Conservation (phyloP, 208 protist species). For the Trypanosomatidae sp. region DNA sequence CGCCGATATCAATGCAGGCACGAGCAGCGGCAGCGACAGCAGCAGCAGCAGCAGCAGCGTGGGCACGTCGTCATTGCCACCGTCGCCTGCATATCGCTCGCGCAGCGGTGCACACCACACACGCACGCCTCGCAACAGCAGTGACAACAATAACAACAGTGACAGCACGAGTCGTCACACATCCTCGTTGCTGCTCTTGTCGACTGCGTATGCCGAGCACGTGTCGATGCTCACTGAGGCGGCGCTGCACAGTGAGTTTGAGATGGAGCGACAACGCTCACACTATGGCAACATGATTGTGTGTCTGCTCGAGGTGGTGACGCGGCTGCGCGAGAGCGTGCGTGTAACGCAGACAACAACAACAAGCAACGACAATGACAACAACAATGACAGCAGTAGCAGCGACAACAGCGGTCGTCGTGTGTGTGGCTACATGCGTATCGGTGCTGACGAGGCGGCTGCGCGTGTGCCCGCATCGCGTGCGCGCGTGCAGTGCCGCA, state of each 20-base stretch:
- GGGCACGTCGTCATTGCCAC: too few relatives aligned
- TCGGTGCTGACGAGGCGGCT: neutral
- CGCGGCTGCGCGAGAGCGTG: neutral
- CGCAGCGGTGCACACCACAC: too few relatives aligned
- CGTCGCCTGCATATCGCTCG: too few relatives aligned
- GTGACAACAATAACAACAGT: neutral
- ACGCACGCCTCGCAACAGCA: too few relatives aligned
- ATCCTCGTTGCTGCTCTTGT: constrained; percentile 10
- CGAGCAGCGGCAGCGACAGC: constrained; percentile 7
- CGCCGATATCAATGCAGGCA: constrained; percentile 10
- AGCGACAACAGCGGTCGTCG: constrained; percentile 1
- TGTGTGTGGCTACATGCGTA: constrained; percentile 7
- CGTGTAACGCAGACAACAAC: too few relatives aligned
- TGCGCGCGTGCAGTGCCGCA: constrained; percentile 6
- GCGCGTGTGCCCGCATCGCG: too few relatives aligned
- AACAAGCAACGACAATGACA: constrained; percentile 2
- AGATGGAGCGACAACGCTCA: constrained; percentile 9
- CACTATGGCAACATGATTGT: constrained; percentile 28
- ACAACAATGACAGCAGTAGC: constrained; percentile 2
- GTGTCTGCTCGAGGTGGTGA: constrained; percentile 32
- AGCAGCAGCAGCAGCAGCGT: constrained; percentile 31
- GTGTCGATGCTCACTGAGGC: constrained; percentile 8
- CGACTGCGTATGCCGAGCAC: constrained; percentile 10
- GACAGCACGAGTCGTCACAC: neutral
- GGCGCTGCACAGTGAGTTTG: constrained; percentile 15